Evolutionary conservation across 257 asterid species (phyloP), one percentile per base, ranked within the genome.

Genomic region (Catharanthus roseus): DNA sequence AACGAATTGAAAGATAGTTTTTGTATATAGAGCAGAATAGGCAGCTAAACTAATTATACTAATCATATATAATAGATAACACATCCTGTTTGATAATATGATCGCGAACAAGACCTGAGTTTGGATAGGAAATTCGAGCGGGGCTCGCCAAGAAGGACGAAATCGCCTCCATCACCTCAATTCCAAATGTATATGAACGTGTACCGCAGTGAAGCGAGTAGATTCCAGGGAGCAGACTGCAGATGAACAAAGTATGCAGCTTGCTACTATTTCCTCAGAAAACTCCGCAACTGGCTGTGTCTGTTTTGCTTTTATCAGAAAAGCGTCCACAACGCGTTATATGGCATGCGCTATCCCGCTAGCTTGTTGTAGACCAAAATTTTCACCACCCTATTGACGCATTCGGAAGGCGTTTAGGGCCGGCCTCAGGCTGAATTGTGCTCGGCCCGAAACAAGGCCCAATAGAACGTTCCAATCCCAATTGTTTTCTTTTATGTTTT

Each of bases 121-220:
- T 73, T 54, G 82, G 79, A 26, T 47, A 70, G n/a, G 55, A 80
- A 74, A 81, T 78, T 65, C 76, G 29, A 63, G 73, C 62, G 79
- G 74, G 74, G 79, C 72, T 68, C n/a, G 86, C 68, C 47, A 88
- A 68, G 67, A 85, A 77, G 29, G 82, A 79, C 2, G 88, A 80
- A 75, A 81, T 75, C 78, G 84, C 93, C 93, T 90, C 31, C 49
- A 47, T 44, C 29, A 5, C n/a, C n/a, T 42, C n/a, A 45, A 16
- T 54, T 49, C 65, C 53, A 26, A 24, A 15, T 51, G 16, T 38
- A 72, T 63, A 0, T 0, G 15, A 23, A 11, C 6, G 12, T 47
- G 10, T 57, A 67, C 18, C 47, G 44, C 16, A 42, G n/a, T 5
- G 13, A 38, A 66, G 55, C 9, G 53, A 39, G 26, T 24, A 33